A percentile compares a stretch with the other conserved stretches of the same genome.
Conservation (phyloP, 164 flowering plant genomes). For the Macadamia integrifolia region DNA sequence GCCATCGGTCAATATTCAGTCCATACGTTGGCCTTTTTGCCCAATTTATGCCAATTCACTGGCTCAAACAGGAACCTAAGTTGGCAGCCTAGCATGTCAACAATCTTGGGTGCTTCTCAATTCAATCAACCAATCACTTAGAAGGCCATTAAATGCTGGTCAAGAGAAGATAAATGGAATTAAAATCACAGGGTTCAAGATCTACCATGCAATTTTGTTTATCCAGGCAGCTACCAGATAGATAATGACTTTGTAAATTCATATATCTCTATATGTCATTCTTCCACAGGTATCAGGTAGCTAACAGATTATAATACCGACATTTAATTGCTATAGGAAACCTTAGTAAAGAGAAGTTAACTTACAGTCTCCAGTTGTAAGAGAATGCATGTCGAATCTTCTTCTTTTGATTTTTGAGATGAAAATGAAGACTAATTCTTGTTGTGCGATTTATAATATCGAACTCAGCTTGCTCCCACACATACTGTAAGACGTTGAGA, state of each 20-base stretch:
- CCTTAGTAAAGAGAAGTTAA: constrained; percentile 1
- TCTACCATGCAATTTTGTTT: neutral
- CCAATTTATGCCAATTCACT: no score
- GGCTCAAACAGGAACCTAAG: no score
- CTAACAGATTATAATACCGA: neutral
- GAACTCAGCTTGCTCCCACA: constrained; percentile 95
- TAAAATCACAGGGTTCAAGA: neutral
- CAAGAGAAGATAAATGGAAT: neutral
- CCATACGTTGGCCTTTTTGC: no score
- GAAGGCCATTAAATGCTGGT: neutral
- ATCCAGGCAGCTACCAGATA: neutral
- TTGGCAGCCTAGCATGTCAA: no score
- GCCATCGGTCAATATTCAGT: no score
- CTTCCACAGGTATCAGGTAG: neutral
- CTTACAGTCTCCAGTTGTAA: constrained; percentile 96
- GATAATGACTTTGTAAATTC: neutral
- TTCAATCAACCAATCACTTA: no score
- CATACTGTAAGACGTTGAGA: constrained; percentile 43
- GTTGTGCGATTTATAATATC: constrained; percentile 78
- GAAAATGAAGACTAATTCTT: constrained; percentile 88
- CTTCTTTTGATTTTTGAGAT: constrained; percentile 55
- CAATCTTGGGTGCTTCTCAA: no score
- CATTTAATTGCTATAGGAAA: neutral
- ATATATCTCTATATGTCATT: no score
- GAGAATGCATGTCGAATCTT: constrained; percentile 87